Base-by-base conservation (phyloP, 129 eudicot genomes). In the Tagetes erecta region DNA sequence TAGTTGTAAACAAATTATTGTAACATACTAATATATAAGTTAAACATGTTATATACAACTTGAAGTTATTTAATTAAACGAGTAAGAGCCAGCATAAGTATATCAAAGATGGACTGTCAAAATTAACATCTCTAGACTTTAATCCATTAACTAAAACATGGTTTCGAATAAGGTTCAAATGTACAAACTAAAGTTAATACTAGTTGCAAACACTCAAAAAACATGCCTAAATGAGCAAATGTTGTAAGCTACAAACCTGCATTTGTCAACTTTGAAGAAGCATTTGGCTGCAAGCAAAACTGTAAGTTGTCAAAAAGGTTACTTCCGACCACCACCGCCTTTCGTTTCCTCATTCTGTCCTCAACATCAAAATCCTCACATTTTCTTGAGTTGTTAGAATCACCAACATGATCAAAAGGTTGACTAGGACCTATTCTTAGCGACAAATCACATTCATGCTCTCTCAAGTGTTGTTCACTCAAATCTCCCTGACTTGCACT, bases 361-460 rank as follows among this genome's bases (percentile, higher is more conserved):
- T 81, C 80, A 38, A 51, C 6, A 66, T 78, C 73, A 34, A 73
- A 31, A 11, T 45, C 79, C 33, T 78, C 86, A 73, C 70, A 50
- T 47, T 71, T 69, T 34, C 41, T 68, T 34, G 79, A 65, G 42
- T 73, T 80, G 35, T 76, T 77, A 47, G 50, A 74, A 78, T 81
- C 74, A 3, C 74, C 63, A 73, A 42, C 39, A 57, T 81, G 73
- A 59, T 38, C 52, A 47, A 11, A 73, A 42, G 66, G 78, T 34
- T 65, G 80, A 47, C 72, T 76, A 49, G 87, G 84, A 45, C 98
- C 98, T 77, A 94, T 72, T 14, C 98, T 81, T 64, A 94, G 72
- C 41, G 98, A 84, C 60, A 94, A 74, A 70, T 94, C 98, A 81
- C 97, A 94, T 34, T 78, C 88, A 45, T 33, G 57, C 45, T 31